Conservation (phyloP, 805 yeast genomes). For the Gaillardinia entomophila region DNA sequence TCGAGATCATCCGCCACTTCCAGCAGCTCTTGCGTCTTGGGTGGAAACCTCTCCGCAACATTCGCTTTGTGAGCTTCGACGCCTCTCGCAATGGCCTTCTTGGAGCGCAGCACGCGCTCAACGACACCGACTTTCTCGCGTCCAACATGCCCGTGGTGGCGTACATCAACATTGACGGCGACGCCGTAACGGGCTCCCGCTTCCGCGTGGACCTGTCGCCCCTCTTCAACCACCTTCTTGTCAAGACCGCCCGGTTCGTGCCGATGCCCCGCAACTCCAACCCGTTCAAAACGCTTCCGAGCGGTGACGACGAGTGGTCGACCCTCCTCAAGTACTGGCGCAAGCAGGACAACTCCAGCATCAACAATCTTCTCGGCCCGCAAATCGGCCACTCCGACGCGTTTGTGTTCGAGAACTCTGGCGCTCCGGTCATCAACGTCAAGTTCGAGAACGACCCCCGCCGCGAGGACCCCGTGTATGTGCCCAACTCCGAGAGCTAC, state of each 20-base stretch:
- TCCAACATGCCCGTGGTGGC: slow-evolving; percentile 21
- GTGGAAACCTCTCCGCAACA: slow-evolving; percentile 37
- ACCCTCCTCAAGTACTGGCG: slow-evolving; percentile 32
- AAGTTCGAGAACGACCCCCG: slow-evolving; percentile 25
- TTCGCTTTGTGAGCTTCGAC: slow-evolving; percentile 38
- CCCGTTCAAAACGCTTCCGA: slow-evolving; percentile 13
- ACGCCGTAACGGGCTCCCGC: slow-evolving; percentile 31
- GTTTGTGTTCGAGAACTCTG: slow-evolving; percentile 24
- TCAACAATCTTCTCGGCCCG: slow-evolving; percentile 27
- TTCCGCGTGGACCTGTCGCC: slow-evolving; percentile 31
- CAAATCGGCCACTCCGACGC: slow-evolving; percentile 18
- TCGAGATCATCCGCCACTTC: slow-evolving; percentile 33
- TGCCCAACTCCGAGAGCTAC: slow-evolving; percentile 32
- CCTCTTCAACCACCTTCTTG: slow-evolving; percentile 25
- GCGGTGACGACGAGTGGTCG: slow-evolving; percentile 11
- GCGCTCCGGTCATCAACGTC: slow-evolving; percentile 27
- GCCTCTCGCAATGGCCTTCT: slow-evolving; percentile 27
- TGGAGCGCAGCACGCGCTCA: slow-evolving; percentile 21
- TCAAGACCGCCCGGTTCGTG: slow-evolving; percentile 20
- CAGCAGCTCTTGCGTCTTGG: slow-evolving; percentile 26
- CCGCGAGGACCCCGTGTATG: slow-evolving; percentile 20
- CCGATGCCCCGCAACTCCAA: slow-evolving; percentile 24
- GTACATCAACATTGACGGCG: slow-evolving; percentile 35
- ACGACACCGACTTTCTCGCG: slow-evolving; percentile 14
- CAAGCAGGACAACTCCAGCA: slow-evolving; percentile 23